phyloP scores from a whole-genome alignment of 2,329 filamentous ascomycete genomes.

The Mycocentrospora acerina region DNA sequence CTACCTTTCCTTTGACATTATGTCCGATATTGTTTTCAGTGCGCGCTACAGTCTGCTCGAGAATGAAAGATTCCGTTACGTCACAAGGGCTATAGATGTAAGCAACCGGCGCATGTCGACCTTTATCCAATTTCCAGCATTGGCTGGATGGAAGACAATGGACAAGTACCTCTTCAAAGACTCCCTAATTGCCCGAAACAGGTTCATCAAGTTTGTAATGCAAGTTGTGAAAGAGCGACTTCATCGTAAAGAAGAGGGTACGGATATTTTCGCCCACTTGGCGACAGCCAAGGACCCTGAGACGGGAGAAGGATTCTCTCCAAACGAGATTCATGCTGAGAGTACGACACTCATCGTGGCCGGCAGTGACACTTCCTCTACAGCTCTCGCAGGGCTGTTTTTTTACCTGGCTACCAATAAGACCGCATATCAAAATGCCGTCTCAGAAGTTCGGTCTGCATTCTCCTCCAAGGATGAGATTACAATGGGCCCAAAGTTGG shows the following conservation, averaged over 20 bases:
- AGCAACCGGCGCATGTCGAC: slow-evolving; percentile 40
- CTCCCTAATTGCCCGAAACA: slow-evolving; percentile 22
- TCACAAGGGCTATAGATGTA: slow-evolving; percentile 37
- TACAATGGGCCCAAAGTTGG: slow-evolving; percentile 16
- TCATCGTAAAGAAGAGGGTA: too few relatives aligned
- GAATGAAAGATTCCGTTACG: slow-evolving; percentile 31
- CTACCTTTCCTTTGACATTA: slow-evolving; percentile 21
- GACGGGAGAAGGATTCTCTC: too few relatives aligned
- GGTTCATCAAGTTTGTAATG: slow-evolving; percentile 17
- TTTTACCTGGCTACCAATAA: slow-evolving; percentile 43
- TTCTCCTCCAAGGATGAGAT: slow-evolving; percentile 23
- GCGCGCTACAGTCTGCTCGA: slow-evolving; percentile 39
- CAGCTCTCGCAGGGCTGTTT: slow-evolving; percentile 33
- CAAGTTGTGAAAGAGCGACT: slow-evolving; percentile 9
- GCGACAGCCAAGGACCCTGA: too few relatives aligned
- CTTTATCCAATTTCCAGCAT: slow-evolving; percentile 27
- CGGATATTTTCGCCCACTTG: too few relatives aligned
- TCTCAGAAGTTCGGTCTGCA: slow-evolving; percentile 18
- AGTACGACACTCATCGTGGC: too few relatives aligned
- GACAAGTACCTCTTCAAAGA: slow-evolving; percentile 38
- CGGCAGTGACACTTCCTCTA: slow-evolving; percentile 36
- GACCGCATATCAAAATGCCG: slow-evolving; percentile 14
- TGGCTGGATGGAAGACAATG: slow-evolving; percentile 20
- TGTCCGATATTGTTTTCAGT: slow-evolving; percentile 16
- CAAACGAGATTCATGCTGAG: too few relatives aligned